phyloP scores from a whole-genome alignment of 306 rosid genomes.

The Coriaria nepalensis region DNA sequence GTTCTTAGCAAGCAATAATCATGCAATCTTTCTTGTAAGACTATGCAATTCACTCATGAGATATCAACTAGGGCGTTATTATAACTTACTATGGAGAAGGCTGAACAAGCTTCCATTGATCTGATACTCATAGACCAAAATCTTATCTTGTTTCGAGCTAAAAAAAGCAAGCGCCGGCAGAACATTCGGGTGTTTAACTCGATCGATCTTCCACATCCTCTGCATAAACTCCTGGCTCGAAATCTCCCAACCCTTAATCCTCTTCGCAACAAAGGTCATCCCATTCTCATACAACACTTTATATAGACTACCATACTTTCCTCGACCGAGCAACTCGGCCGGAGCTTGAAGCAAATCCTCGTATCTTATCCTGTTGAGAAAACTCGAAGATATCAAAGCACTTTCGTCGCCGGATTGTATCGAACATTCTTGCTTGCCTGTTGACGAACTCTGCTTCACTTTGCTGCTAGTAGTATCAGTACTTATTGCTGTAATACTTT shows the following conservation, averaged over 20 bases:
- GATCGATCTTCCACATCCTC: not conserved
- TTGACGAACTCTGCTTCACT: constrained; percentile 13
- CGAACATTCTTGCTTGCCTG: constrained; percentile 34
- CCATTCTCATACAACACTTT: constrained; percentile 54
- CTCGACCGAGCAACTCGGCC: constrained; percentile 78
- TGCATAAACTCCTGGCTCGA: not conserved
- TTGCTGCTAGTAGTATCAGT: no score
- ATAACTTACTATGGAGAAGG: constrained; percentile 48
- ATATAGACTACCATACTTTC: constrained; percentile 59
- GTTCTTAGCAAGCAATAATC: no score
- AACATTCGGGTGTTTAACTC: constrained; percentile 35
- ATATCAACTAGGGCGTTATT: no score
- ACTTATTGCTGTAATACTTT: not conserved
- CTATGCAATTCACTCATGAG: no score
- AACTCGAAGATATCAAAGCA: constrained; percentile 24
- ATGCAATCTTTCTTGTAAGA: no score
- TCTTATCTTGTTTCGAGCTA: constrained; percentile 60
- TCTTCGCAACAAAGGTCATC: constrained; percentile 21
- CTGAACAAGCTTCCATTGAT: constrained; percentile 63
- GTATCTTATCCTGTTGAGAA: constrained; percentile 30
- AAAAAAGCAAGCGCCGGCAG: constrained; percentile 65
- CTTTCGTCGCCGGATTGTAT: constrained; percentile 30
- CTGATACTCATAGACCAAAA: constrained; percentile 71
- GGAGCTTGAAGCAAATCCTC: constrained; percentile 77
- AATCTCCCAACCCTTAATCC: not conserved